A percentile compares a stretch with the other conserved stretches of the same genome.
These are phyloP conservation scores for Colletotrichum caudatum DNA, from an alignment of 2,329 filamentous ascomycete species.

Conservation along the genomic window DNA sequence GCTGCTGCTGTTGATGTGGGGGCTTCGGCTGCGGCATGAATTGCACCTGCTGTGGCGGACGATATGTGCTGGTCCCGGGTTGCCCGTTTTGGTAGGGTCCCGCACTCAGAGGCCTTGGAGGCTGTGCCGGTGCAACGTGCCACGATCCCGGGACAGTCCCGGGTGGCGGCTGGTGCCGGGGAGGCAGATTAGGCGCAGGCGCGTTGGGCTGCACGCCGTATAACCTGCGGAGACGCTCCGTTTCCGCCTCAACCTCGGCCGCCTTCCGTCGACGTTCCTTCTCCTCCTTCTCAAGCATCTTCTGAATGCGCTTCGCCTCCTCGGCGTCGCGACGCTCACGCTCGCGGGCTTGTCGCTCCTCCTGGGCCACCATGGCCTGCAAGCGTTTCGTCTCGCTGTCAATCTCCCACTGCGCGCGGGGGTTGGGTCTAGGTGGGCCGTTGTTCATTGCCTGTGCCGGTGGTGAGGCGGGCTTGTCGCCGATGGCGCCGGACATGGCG, in stretches of 20 bases:
- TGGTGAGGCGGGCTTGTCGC: conserved; percentile 44
- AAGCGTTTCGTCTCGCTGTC: conserved; percentile 85
- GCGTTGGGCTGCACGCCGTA: conserved; percentile 67
- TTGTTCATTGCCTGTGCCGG: conserved; percentile 45
- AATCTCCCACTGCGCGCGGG: conserved; percentile 58
- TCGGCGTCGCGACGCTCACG: conserved; percentile 61
- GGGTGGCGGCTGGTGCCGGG: conserved; percentile 40
- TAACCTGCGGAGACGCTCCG: conserved; percentile 78
- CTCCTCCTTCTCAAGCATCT: conserved; percentile 76
- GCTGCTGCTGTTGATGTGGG: conserved; percentile 42
- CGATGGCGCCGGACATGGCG: conserved; percentile 58
- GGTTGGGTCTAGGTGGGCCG: conserved; percentile 47
- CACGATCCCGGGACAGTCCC: conserved; percentile 18
- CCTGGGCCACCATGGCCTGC: conserved; percentile 62
- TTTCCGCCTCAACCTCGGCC: conserved; percentile 80
- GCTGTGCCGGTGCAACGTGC: conserved; percentile 40
- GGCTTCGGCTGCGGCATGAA: conserved; percentile 42
- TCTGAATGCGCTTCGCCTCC: conserved; percentile 68
- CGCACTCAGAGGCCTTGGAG: conserved; percentile 37
- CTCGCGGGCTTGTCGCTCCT: conserved; percentile 66
- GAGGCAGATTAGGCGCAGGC: conserved; percentile 52
- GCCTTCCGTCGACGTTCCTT: conserved; percentile 68
- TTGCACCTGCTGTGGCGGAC: conserved; percentile 45
- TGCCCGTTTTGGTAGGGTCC: conserved; percentile 34
- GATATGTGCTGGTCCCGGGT: conserved; percentile 18